Evolutionary conservation across 139 green algal species (phyloP).

Genomic region (Asterochloris sp.): DNA sequence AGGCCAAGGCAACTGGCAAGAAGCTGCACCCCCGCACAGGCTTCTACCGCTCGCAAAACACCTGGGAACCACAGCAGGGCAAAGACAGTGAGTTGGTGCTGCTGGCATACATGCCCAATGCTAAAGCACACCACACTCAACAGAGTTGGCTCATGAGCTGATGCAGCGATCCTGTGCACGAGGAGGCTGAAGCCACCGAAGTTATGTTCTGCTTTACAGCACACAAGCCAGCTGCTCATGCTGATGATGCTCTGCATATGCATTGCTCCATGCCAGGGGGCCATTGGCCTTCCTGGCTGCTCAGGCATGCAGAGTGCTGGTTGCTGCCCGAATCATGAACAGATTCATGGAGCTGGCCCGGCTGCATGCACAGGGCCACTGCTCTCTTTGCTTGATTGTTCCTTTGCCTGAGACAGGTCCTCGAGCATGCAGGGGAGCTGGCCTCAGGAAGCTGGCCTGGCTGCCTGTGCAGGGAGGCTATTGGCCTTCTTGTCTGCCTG

Average conservation of each 20-base stretch:
- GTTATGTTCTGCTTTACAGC: background rate
- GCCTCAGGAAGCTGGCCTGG: background rate
- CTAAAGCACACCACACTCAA: background rate
- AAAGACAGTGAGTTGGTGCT: slow-evolving; percentile 16
- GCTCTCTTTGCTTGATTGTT: background rate
- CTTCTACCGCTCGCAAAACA: slow-evolving; percentile 25
- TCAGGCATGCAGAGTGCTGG: no score
- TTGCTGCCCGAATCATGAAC: no score
- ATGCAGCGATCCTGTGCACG: background rate
- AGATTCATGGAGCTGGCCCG: no score
- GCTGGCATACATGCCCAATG: background rate
- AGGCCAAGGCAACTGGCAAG: slow-evolving; percentile 10
- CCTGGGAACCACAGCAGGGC: background rate
- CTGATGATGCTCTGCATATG: no score
- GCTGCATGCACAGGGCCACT: no score
- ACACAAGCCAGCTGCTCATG: slow-evolving; percentile 15
- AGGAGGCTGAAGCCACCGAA: background rate
- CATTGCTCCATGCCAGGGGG: no score
- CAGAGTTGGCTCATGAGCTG: background rate
- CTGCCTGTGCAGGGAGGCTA: background rate
- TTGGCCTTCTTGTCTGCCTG: background rate
- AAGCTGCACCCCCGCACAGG: slow-evolving; percentile 7
- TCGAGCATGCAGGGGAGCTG: background rate
- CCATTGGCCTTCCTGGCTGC: no score
- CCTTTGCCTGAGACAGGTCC: background rate